Conservation (phyloP, 345 rosid species). For the Ailanthus altissimus region DNA sequence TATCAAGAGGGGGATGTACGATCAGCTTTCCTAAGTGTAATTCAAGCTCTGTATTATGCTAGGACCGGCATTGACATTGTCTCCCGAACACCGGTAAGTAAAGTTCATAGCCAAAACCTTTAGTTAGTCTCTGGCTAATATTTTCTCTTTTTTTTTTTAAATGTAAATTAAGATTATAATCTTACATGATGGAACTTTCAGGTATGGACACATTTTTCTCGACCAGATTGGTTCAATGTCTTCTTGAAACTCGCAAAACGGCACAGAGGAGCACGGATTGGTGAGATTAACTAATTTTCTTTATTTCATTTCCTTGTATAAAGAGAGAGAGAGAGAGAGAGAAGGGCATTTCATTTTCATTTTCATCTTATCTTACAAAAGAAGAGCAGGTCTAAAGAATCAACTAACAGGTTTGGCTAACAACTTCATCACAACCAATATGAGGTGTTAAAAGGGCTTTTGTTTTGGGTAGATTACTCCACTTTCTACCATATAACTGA, state of each 20-base stretch:
- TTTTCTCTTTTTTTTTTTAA: too few species aligned
- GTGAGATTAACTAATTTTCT: slow-evolving; percentile 31
- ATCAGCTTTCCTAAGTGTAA: slow-evolving; percentile 40
- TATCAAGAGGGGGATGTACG: slow-evolving; percentile 53
- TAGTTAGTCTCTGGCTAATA: neutral
- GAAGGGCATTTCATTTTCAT: neutral
- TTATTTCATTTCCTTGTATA: neutral
- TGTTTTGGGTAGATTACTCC: neutral
- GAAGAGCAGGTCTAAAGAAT: neutral
- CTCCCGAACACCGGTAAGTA: slow-evolving; percentile 45
- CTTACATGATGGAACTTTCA: slow-evolving; percentile 21
- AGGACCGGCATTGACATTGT: slow-evolving; percentile 44
- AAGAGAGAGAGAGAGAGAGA: neutral
- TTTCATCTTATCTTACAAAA: neutral
- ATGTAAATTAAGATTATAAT: neutral
- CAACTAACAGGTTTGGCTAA: neutral
- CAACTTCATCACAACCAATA: neutral
- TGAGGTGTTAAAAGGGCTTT: neutral
- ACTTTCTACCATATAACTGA: neutral
- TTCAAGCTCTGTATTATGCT: slow-evolving; percentile 41
- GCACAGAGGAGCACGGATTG: slow-evolving; percentile 48
- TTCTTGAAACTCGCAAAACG: slow-evolving; percentile 45
- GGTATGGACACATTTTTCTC: slow-evolving; percentile 47
- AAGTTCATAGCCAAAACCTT: neutral
- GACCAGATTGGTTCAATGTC: slow-evolving; percentile 56